Base-by-base conservation (phyloP, 73 alveolate species). In the Stentor roeselii region DNA sequence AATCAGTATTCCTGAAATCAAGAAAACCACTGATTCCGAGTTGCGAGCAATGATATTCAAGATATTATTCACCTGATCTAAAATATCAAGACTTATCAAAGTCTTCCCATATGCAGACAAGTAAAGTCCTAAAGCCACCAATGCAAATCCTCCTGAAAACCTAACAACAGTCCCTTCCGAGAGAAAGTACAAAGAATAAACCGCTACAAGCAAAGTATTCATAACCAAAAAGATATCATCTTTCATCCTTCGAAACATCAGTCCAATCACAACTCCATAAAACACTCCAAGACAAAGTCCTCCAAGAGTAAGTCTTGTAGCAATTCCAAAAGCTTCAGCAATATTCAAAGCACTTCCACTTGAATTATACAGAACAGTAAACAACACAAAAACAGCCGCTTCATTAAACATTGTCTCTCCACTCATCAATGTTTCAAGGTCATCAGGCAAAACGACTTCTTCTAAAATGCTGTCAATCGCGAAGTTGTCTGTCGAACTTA, bases 401-500 rank as follows among this genome's bases (percentile, higher is more conserved):
- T 67, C 50, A 34, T 67, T 67, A 1, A 67, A 67, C 21, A 86
- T 30, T 31, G 83, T 60, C 67, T 86, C 92, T 34, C 92, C 92
- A 76, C 59, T 83, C 41, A 86, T 86, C 14, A 86, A 50, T 11
- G 88, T 82, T 3, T 86, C 82, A 6, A 86, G 83, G n/a, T 85
- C 58, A 39, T 86, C 77, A 30, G 88, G 60, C 36, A 88, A 87
- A n/a, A 83, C 84, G 36, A 86, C 38, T 82, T 82, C 88, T 59
- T 86, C 82, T 14, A 86, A 60, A 14, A 78, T 76, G 15, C 88
- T 67, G 2, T 76, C 88, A 0, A 82, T 86, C 14, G 92, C 92
- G 11, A 86, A 86, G 60, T 86, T 87, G 42, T 86, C 92, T 32
- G 92, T 78, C 27, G 88, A 86, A n/a, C 85, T 80, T 27, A 86